A percentile compares a stretch with the other conserved stretches of the same genome.
Conservation (phyloP, 768 basidiomycete genomes). For the Boletellus emodensis region DNA sequence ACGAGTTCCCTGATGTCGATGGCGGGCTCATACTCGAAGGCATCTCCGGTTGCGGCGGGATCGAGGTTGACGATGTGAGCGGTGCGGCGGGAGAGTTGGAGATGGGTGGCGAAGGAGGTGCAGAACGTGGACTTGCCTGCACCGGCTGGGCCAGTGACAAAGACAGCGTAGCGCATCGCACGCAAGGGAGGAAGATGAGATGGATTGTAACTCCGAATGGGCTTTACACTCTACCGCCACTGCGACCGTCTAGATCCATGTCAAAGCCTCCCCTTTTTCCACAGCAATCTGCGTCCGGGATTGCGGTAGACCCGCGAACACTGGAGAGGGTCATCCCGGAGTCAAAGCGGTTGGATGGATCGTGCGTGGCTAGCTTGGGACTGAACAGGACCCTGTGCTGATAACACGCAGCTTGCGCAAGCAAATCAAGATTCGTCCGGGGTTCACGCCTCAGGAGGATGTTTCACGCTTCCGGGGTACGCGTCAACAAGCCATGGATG, state of each 20-base stretch:
- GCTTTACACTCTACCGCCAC: background rate
- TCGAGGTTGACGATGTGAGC: conserved; percentile 97
- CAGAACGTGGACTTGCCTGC: conserved; percentile 98
- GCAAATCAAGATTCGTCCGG: conserved; percentile 84
- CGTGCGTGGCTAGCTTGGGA: conserved; percentile 43
- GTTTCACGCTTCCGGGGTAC: conserved; percentile 79
- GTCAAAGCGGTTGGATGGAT: conserved; percentile 77
- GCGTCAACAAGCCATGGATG: conserved; percentile 70
- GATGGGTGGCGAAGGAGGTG: conserved; percentile 82
- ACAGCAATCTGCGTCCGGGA: conserved; percentile 68
- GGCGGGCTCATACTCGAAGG: conserved; percentile 88
- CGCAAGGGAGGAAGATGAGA: conserved; percentile 11
- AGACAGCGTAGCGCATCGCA: conserved; percentile 80
- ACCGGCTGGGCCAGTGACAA: conserved; percentile 94
- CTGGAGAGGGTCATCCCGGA: conserved; percentile 87
- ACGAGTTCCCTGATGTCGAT: conserved; percentile 95
- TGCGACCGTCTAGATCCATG: conserved; percentile 37
- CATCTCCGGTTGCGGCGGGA: conserved; percentile 81
- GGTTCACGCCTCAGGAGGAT: conserved; percentile 94
- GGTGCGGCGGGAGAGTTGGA: conserved; percentile 73
- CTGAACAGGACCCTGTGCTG: conserved; percentile 8
- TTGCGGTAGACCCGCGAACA: conserved; percentile 80
- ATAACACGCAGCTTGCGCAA: conserved; percentile 65
- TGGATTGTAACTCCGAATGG: conserved; percentile 30
- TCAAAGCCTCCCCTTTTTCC: conserved; percentile 75